A percentile compares a stretch with the other conserved stretches of the same genome.
Conservation (phyloP, 2,329 filamentous ascomycete genomes). For the Aschersonia sp. region DNA sequence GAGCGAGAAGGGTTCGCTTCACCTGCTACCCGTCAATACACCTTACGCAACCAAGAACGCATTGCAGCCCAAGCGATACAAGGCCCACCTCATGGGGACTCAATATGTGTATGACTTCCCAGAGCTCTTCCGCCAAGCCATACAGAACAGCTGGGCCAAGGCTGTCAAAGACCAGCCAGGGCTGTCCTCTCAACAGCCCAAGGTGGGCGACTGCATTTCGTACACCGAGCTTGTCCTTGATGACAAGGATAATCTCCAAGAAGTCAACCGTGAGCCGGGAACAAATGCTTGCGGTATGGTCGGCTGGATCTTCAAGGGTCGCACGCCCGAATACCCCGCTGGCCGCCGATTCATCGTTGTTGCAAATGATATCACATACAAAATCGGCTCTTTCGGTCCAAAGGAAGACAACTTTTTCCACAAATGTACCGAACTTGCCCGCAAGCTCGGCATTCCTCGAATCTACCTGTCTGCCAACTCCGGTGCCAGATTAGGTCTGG, state of each 20-base stretch:
- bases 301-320: constrained; percentile 89
- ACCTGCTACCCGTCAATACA: constrained; percentile 77
- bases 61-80: constrained; percentile 97
- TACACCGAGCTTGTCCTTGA: constrained; percentile 91
- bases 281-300: constrained; percentile 98
- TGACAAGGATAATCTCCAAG: constrained; percentile 78
- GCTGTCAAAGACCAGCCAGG: constrained; percentile 58
- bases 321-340: constrained; percentile 86
- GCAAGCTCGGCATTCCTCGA: constrained; percentile 85
- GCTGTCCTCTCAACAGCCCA: constrained; percentile 67
- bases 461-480: constrained; percentile 99
- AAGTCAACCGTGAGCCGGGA: constrained; percentile 88
- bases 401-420: constrained; percentile 97
- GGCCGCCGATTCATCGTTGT: constrained; percentile 91
- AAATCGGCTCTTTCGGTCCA: constrained; percentile 95
- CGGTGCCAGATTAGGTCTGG: constrained; percentile 90
- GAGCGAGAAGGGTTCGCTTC: constrained; percentile 89
- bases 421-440: constrained; percentile 94
- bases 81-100: constrained; percentile 97
- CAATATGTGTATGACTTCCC: constrained; percentile 99
- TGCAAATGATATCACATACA: constrained; percentile 98
- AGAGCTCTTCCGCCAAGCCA: constrained; percentile 94
- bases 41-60: constrained; percentile 98
- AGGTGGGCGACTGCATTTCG: constrained; percentile 79
- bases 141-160: constrained; percentile 85